Percentiles rank a stretch among this genome's conserved stretches.
phyloP scores from a whole-genome alignment of 2,329 filamentous ascomycete genomes.

The Hysterium pulicare region DNA sequence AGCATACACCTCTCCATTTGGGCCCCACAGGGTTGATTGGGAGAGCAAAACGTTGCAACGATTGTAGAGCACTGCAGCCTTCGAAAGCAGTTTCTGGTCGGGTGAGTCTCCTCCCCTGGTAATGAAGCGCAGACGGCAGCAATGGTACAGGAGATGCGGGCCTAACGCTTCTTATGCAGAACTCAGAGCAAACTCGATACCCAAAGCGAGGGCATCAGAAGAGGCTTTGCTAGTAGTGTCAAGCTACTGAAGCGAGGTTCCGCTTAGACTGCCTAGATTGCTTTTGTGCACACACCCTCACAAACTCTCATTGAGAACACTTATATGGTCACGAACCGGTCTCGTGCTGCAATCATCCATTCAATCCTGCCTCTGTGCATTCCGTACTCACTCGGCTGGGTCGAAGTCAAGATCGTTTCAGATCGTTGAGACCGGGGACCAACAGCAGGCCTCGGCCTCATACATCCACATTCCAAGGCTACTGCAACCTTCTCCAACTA shows the following conservation, averaged over 20 bases:
- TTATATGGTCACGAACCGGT: slow-evolving; percentile 37
- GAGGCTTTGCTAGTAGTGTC: slow-evolving; percentile 29
- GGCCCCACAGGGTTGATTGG: slow-evolving; percentile 13
- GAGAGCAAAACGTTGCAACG: too few relatives aligned
- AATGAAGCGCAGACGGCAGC: slow-evolving; percentile 13
- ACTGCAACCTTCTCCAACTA: slow-evolving; percentile 32
- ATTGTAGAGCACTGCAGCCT: slow-evolving; percentile 17
- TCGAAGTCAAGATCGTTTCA: slow-evolving; percentile 36
- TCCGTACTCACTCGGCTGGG: slow-evolving; percentile 33
- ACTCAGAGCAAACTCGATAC: slow-evolving; percentile 23
- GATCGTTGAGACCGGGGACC: slow-evolving; percentile 33
- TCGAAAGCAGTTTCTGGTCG: slow-evolving; percentile 13
- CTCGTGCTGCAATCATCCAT: slow-evolving; percentile 37
- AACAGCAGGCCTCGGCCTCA: slow-evolving; percentile 31
- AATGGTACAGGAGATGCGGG: slow-evolving; percentile 16
- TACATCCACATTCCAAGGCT: slow-evolving; percentile 32
- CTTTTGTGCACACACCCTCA: slow-evolving; percentile 29
- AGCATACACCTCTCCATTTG: slow-evolving; percentile 15
- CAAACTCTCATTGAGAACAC: slow-evolving; percentile 27
- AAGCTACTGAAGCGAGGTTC: slow-evolving; percentile 23
- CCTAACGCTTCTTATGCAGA: slow-evolving; percentile 31
- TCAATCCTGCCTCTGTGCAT: slow-evolving; percentile 26
- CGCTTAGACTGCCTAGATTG: slow-evolving; percentile 31
- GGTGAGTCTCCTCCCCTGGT: slow-evolving; percentile 23
- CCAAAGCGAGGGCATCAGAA: slow-evolving; percentile 17